Percentiles rank a stretch among this genome's conserved stretches.
phyloP scores from a whole-genome alignment of 768 basidiomycete genomes.

The Termitomyces sp. region DNA sequence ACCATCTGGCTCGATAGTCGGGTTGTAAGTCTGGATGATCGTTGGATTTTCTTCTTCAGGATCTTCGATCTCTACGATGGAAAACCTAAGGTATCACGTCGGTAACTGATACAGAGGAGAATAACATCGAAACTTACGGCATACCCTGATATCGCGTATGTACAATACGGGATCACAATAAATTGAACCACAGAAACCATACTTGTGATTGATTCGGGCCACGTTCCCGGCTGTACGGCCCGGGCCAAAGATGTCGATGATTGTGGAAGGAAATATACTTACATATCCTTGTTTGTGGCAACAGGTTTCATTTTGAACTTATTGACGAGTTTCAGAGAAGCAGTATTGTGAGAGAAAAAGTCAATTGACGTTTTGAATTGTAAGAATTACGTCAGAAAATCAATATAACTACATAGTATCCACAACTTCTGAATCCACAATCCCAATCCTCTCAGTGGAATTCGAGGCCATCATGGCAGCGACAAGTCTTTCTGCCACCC shows the following conservation, averaged over 20 bases:
- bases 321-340: neutral
- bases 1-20: neutral
- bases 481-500: slow-evolving; percentile 25
- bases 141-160: neutral
- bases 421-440: neutral
- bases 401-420: neutral
- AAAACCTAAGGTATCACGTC: neutral
- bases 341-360: neutral
- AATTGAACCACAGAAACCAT: neutral
- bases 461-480: slow-evolving; percentile 18
- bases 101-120: neutral
- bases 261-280: neutral
- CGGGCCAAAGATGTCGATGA: neutral
- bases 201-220: neutral
- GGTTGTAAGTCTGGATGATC: neutral
- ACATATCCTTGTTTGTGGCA: neutral
- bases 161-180: neutral
- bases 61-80: neutral
- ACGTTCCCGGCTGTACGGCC: neutral
- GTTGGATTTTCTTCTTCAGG: neutral
- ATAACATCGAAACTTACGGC: neutral
- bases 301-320: neutral
- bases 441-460: neutral
- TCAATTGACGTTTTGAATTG: neutral
- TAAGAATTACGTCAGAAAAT: slow-evolving; percentile 9